These are phyloP conservation scores for Globisporangium camurandrum DNA, from an alignment of 352 stramenopile genomes.

Conservation along the genomic window DNA sequence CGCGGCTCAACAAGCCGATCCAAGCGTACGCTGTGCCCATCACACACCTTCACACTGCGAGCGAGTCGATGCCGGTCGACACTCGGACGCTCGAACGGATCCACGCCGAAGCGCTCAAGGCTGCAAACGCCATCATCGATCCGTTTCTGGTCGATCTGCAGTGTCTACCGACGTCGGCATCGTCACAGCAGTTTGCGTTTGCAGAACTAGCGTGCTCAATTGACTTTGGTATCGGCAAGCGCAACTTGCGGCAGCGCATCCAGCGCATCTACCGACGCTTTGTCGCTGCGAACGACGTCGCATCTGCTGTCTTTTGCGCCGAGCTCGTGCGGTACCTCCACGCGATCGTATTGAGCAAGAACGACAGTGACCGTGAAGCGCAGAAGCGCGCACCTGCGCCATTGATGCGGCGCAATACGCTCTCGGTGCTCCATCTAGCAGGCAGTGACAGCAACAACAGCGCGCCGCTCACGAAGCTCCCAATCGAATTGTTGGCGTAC, in stretches of 20 bases:
- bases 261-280: slow-evolving; percentile 39
- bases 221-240: slow-evolving; percentile 50
- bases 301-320: slow-evolving; percentile 56
- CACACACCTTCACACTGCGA: slow-evolving; percentile 40
- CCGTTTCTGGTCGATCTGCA: slow-evolving; percentile 49
- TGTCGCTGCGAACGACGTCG: slow-evolving; percentile 51
- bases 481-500: slow-evolving; percentile 65
- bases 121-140: slow-evolving; percentile 38
- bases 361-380: slow-evolving; percentile 44
- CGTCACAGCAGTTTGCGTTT: slow-evolving; percentile 19
- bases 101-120: slow-evolving; percentile 37
- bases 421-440: slow-evolving; percentile 37
- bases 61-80: slow-evolving; percentile 56
- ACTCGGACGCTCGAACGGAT: slow-evolving; percentile 28
- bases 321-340: slow-evolving; percentile 64
- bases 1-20: slow-evolving; percentile 39
- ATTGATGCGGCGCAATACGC: slow-evolving; percentile 33
- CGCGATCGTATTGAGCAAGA: slow-evolving; percentile 60
- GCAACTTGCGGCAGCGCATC: slow-evolving; percentile 45
- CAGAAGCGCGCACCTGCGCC: slow-evolving; percentile 40
- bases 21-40: slow-evolving; percentile 43
- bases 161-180: too few species aligned
- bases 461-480: slow-evolving; percentile 35
- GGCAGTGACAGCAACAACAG: slow-evolving; percentile 14
- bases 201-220: slow-evolving; percentile 38